Evolutionary conservation across 176 grass and related monocot species (phyloP).

Genomic region (Leersia perrieri): DNA sequence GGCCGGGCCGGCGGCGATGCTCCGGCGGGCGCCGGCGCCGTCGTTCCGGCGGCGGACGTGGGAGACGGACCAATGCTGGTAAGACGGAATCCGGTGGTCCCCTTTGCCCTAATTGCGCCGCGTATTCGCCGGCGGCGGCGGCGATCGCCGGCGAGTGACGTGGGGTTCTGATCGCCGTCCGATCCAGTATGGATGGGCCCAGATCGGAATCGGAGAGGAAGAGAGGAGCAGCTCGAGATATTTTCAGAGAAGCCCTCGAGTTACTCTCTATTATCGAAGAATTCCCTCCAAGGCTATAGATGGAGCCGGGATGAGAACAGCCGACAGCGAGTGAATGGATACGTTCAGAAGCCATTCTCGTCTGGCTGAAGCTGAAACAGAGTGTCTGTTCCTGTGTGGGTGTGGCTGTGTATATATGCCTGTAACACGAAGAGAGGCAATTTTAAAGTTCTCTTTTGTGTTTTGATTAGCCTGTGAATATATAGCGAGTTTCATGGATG

Average conservation of each 20-base stretch:
- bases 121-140: neutral
- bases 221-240: neutral
- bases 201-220: neutral
- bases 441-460: constrained; percentile 31
- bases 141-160: neutral
- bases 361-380: no score
- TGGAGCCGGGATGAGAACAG: neutral
- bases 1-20: neutral
- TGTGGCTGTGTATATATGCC: no score
- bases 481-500: no score
- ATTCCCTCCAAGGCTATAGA: no score
- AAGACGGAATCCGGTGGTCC: neutral
- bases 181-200: neutral
- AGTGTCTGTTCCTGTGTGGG: neutral
- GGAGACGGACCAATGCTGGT: constrained; percentile 90
- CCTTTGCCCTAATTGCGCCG: neutral
- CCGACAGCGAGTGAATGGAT: no score
- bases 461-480: neutral
- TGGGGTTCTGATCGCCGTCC: neutral
- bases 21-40: neutral
- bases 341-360: no score
- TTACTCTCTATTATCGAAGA: neutral
- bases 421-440: constrained; percentile 3
- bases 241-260: neutral
- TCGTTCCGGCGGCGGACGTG: constrained; percentile 34